These are phyloP conservation scores for Metahyphopichia silvanorum DNA, from an alignment of 805 yeast genomes.

Conservation along the genomic window DNA sequence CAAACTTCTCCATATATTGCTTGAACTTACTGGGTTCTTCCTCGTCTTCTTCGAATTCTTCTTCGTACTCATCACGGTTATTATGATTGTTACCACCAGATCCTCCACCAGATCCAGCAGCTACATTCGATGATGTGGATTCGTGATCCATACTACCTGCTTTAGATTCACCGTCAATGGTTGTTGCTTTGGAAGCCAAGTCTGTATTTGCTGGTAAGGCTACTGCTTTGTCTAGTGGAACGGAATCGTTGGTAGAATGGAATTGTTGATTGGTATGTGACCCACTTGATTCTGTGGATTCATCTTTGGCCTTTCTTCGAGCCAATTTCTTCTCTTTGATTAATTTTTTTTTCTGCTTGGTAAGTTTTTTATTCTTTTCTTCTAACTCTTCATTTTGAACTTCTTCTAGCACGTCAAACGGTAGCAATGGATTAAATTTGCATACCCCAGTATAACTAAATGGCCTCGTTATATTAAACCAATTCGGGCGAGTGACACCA, in stretches of 20 bases:
- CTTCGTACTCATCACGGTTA: constrained; percentile 6
- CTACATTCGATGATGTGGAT: neutral
- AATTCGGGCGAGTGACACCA: too few species aligned
- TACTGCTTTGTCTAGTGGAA: constrained; percentile 8
- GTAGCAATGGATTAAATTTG: constrained; percentile 35
- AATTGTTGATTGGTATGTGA: too few species aligned
- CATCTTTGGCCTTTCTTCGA: constrained; percentile 8
- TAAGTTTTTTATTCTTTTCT: constrained; percentile 23
- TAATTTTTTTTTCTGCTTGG: constrained; percentile 24
- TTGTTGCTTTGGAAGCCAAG: neutral
- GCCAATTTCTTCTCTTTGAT: constrained; percentile 16
- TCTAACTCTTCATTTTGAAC: constrained; percentile 28
- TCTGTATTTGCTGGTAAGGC: neutral
- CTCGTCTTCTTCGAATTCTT: constrained; percentile 9
- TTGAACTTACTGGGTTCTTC: constrained; percentile 15
- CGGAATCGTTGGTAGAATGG: constrained; percentile 7
- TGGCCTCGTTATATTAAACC: too few species aligned
- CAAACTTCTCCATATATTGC: constrained; percentile 15
- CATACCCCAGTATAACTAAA: constrained; percentile 1
- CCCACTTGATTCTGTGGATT: constrained; percentile 1
- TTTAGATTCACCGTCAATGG: constrained; percentile 5
- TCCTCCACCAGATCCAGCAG: constrained; percentile 4
- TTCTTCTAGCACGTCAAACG: constrained; percentile 40
- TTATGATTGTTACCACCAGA: constrained; percentile 7
- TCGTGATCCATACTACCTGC: neutral